phyloP scores from a whole-genome alignment of 2,329 filamentous ascomycete species.

The Chaetomium sp. region DNA sequence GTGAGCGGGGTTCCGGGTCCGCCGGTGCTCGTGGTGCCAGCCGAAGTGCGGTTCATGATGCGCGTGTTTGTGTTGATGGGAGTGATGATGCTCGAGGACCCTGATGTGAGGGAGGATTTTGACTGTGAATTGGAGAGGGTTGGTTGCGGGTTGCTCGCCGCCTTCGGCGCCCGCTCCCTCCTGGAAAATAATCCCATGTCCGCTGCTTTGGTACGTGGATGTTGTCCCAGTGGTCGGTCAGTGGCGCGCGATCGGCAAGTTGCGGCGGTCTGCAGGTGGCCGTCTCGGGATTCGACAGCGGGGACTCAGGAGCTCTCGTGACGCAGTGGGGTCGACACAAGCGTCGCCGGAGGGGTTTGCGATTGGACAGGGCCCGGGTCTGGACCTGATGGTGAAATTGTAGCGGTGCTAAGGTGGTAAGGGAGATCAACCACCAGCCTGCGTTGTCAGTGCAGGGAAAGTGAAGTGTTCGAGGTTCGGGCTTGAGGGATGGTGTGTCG shows the following conservation, averaged over 20 bases:
- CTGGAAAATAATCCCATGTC: constrained; percentile 60
- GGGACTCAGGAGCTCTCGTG: constrained; percentile 25
- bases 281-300: constrained; percentile 23
- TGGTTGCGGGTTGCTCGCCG: constrained; percentile 38
- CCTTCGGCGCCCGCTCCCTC: constrained; percentile 54
- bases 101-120: constrained; percentile 55
- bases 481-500: neutral
- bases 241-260: constrained; percentile 25
- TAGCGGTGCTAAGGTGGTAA: neutral
- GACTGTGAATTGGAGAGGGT: constrained; percentile 50
- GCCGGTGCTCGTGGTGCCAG: constrained; percentile 47
- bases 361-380: constrained; percentile 15
- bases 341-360: neutral
- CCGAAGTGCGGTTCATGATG: constrained; percentile 54
- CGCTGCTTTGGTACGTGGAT: constrained; percentile 28
- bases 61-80: constrained; percentile 41
- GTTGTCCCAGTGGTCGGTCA: constrained; percentile 21
- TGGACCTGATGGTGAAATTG: neutral
- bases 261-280: constrained; percentile 28
- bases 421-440: neutral
- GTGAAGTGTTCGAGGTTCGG: neutral
- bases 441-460: constrained; percentile 19
- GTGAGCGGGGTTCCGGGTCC: constrained; percentile 52
- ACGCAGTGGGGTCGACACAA: constrained; percentile 22
- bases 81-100: constrained; percentile 51